Evolutionary conservation across 2,329 filamentous ascomycete species (phyloP), one percentile per base, ranked within the genome.

Genomic region (Colletotrichum aenigma): DNA sequence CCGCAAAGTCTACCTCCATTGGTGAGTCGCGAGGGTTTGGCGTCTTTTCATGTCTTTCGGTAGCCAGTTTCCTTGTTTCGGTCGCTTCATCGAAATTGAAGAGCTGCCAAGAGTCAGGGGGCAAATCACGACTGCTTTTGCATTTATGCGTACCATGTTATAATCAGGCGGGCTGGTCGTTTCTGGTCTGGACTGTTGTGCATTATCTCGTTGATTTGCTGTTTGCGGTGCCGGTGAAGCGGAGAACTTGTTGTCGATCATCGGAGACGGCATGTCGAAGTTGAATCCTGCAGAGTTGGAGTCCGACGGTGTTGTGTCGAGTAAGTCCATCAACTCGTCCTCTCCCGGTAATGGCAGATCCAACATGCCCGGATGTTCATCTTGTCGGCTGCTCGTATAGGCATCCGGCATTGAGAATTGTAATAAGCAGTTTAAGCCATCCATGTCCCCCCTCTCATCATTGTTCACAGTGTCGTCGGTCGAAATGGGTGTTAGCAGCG

Each of bases 121-220:
- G 13, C 28, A 32, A 16, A 15, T 18, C 18, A 7, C 2, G 24
- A 5, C 3, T 9, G 13, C 2, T 4, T 28, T 36, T 13, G 28
- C 69, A n/a, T 13, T 6, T 1, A 28, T 2, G 55, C 58, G 4
- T 26, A 75, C 73, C 56, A 52, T 75, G 32, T 73, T 48, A 16
- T 68, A 73, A 18, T 75, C 64, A 7, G 69, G 69, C 9, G 73
- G 73, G 16, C 73, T 75, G 15, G 64, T 28, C 12, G 69, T 68
- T 16, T 67, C 43, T 4, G 55, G 32, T 16, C 26, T 61, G 8
- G 68, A 34, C n/a, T 62, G n/a, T 15, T 28, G 56, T 4, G 24
- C 12, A n/a, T 6, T 21, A 18, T 38, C 38, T 32, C 38, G 34
- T 7, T 26, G 12, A 21, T 3, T 26, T 18, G 36, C 8, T 16